phyloP scores from a whole-genome alignment of 225 moss, liverwort and hornwort genomes.

The Asterella californica region DNA sequence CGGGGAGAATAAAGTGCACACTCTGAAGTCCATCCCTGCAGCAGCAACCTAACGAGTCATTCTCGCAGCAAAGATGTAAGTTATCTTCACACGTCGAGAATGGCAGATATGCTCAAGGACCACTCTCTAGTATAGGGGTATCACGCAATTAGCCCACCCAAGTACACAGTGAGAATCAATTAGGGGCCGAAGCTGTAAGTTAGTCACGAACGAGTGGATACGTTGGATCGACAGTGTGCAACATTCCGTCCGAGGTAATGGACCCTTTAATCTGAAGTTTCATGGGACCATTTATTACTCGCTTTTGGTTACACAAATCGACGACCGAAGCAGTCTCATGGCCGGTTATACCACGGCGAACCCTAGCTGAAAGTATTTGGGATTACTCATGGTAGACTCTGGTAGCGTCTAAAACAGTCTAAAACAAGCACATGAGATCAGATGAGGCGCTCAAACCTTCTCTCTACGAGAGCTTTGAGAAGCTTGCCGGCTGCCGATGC shows the following conservation, averaged over 20 bases:
- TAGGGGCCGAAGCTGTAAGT: too few relatives aligned
- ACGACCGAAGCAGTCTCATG: not conserved
- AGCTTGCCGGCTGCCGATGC: constrained; percentile 66
- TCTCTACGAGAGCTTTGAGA: constrained; percentile 26
- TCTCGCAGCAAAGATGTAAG: not conserved
- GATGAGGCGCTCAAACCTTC: not conserved
- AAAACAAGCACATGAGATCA: not conserved
- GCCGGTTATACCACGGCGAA: not conserved
- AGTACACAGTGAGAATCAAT: too few relatives aligned
- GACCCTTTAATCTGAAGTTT: not conserved
- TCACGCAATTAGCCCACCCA: too few relatives aligned
- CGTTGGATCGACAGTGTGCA: not conserved
- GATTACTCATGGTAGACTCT: too few relatives aligned
- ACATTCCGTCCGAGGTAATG: not conserved
- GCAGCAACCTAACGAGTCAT: not conserved
- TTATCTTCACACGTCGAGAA: too few relatives aligned
- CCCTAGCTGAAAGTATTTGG: not conserved
- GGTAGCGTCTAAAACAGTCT: not conserved
- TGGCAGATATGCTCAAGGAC: too few relatives aligned
- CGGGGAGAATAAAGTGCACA: constrained; percentile 68
- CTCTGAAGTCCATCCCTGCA: constrained; percentile 15
- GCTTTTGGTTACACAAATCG: not conserved
- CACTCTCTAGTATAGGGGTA: too few relatives aligned
- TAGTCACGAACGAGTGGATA: not conserved
- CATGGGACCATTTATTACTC: not conserved